These are phyloP conservation scores for Papiliotrema fonsecae DNA, from an alignment of 1,284 basidiomycete genomes.

Conservation along the genomic window DNA sequence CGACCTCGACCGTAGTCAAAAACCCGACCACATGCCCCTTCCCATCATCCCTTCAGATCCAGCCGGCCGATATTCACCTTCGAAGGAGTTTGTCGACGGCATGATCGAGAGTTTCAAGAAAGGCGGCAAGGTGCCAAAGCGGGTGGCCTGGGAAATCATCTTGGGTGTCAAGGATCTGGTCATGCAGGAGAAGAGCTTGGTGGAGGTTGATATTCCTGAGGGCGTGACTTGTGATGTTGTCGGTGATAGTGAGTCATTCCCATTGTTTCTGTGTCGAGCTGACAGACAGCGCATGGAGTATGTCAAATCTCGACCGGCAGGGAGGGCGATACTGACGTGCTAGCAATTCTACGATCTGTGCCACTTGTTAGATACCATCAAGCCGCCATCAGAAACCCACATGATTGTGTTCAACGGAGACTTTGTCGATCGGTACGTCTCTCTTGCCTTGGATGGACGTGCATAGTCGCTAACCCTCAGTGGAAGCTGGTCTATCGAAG, in stretches of 20 bases:
- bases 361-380: conserved; percentile 81
- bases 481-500: conserved; percentile 64
- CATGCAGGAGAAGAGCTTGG: conserved; percentile 72
- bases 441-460: neutral
- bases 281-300: conserved; percentile 15
- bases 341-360: conserved; percentile 94
- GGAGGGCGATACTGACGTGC: neutral
- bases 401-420: conserved; percentile 88
- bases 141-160: conserved; percentile 93
- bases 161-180: conserved; percentile 78
- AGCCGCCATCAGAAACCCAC: conserved; percentile 72
- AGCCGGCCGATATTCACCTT: conserved; percentile 58
- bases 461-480: neutral
- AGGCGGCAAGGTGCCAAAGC: conserved; percentile 69
- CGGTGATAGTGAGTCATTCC: conserved; percentile 60
- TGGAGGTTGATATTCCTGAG: conserved; percentile 70
- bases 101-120: conserved; percentile 93
- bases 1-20: conserved; percentile 53
- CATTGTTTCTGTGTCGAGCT: neutral
- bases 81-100: conserved; percentile 68
- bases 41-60: conserved; percentile 55
- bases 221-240: conserved; percentile 84
- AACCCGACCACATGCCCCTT: conserved; percentile 55
- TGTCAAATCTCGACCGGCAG: conserved; percentile 8
- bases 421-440: conserved; percentile 82